Base-by-base conservation (phyloP, 352 stramenopile species). In the Globisporangium cystogenes region DNA sequence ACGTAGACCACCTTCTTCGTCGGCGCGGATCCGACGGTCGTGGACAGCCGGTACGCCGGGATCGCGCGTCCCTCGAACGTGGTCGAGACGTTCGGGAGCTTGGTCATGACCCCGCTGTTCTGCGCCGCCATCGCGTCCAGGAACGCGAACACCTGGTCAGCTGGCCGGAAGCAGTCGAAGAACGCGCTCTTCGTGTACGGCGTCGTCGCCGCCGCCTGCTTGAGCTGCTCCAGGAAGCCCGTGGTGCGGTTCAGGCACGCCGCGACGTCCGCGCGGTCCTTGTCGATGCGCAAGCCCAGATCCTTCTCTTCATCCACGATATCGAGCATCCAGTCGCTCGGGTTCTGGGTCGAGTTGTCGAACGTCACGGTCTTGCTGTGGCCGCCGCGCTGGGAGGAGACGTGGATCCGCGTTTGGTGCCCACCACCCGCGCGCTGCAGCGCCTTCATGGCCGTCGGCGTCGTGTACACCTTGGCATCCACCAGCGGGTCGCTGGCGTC, bases 111-210 rank as follows among this genome's bases (percentile, higher is more conserved):
- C n/a, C 69, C 21, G 4, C 60, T 55, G 41, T 84, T 83, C 54
- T 67, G 57, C 46, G 75, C 53, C 11, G 52, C 56, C 10, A 91
- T 29, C 31, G 62, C 57, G 37, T 86, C 70, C 14, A 92, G 67
- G 57, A 87, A 92, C 29, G 65, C 57, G 53, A 81, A 80, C 4
- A 89, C 68, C 41, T 89, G 58, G 37, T 89, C 72, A 11, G 59
- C 53, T 40, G 75, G 76, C 37, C 72, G 78, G 57, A 87, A 91
- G 57, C 81, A 91, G 39, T 87, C 67, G 45, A 91, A 91, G 51
- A 79, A 91, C 26, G 63, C 62, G 51, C 61, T 88, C 16, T 76
- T 55, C 0, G 65, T 68, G 57, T 84, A 85, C 42, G 15, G 15
- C 8, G 12, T 27, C 4, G 49, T 40, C 21, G 35, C 10, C 21